phyloP scores from a whole-genome alignment of 345 rosid species.

The Psidium friedrichsthalianum region DNA sequence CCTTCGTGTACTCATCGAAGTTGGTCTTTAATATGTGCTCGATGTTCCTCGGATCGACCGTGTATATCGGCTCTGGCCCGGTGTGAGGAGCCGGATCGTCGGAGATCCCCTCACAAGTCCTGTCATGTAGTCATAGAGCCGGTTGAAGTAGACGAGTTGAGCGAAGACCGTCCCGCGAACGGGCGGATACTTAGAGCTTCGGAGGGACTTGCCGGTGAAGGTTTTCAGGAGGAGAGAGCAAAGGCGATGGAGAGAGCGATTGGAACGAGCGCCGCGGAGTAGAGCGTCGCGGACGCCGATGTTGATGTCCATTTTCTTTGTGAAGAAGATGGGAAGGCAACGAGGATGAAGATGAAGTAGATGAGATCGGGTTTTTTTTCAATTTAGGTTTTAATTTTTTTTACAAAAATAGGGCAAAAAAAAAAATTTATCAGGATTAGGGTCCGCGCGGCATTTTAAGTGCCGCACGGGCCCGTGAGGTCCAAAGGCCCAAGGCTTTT shows the following conservation, averaged over 20 bases:
- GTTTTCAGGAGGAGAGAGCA: constrained; percentile 13
- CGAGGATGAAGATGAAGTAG: not conserved
- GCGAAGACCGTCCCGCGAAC: constrained; percentile 38
- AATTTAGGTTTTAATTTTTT: too few relatives aligned
- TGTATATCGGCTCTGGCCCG: constrained; percentile 32
- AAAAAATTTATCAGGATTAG: too few relatives aligned
- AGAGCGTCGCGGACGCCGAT: constrained; percentile 7
- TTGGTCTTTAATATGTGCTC: constrained; percentile 52
- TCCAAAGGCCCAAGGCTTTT: too few relatives aligned
- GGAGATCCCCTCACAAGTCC: constrained; percentile 21
- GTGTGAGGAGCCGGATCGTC: constrained; percentile 48
- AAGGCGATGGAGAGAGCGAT: constrained; percentile 7
- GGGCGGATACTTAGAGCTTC: constrained; percentile 32
- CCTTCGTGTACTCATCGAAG: constrained; percentile 42
- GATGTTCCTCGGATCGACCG: constrained; percentile 48
- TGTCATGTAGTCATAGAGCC: constrained; percentile 42
- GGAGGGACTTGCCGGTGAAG: constrained; percentile 41
- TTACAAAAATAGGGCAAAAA: too few relatives aligned
- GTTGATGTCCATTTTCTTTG: not conserved
- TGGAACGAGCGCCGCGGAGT: constrained; percentile 3
- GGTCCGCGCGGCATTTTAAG: too few relatives aligned
- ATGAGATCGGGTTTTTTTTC: not conserved
- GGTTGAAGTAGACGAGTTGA: constrained; percentile 28
- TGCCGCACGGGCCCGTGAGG: too few relatives aligned
- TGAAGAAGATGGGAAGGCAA: not conserved